Base-by-base conservation (phyloP, 169 alveolate genomes). In the Hepatocystis sp. region DNA sequence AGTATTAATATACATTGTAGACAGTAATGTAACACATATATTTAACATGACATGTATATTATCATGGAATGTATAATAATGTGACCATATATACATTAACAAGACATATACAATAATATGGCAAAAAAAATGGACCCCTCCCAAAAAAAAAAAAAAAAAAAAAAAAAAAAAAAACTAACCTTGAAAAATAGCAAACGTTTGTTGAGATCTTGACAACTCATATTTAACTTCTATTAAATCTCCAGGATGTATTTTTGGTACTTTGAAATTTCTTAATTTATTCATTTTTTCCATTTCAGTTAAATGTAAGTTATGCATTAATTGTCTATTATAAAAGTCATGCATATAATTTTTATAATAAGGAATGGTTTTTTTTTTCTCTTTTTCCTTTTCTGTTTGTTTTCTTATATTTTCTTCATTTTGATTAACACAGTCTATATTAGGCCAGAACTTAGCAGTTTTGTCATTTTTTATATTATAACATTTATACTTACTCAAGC, bases 201-300 rank as follows among this genome's bases (percentile, higher is more conserved):
- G 96, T 66, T 92, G 94, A 0, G 96, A 91, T 17, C 96, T 46
- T 7, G 96, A 92, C 25, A 92, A 85, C 47, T 92, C 96, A 40
- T 92, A 92, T 58, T 92, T 92, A 13, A 92, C 94, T 44, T 92
- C 96, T 5, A 92, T 66, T 47, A 92, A 58, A 46, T 92, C 96
- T 2, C 96, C 96, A 40, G 91, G 49, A 65, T 49, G 67, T 3
- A 68, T 66, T 25, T 39, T 39, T 2, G 89, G 66, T 86, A 92
- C 92, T 63, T 88, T 92, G 47, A 92, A 92, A 61, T 92, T 92
- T 46, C 96, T 67, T 51, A 86, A 66, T 55, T 85, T 90, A 15
- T 55, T 67, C 93, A 92, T 78, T 51, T 93, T 71, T 11, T 85
- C 85, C 67, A 92, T 92, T 85, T 92, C 96, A 2, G 66, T 65